phyloP scores from a whole-genome alignment of 225 moss, liverwort and hornwort species.

The Physcomitrellopsis africana region DNA sequence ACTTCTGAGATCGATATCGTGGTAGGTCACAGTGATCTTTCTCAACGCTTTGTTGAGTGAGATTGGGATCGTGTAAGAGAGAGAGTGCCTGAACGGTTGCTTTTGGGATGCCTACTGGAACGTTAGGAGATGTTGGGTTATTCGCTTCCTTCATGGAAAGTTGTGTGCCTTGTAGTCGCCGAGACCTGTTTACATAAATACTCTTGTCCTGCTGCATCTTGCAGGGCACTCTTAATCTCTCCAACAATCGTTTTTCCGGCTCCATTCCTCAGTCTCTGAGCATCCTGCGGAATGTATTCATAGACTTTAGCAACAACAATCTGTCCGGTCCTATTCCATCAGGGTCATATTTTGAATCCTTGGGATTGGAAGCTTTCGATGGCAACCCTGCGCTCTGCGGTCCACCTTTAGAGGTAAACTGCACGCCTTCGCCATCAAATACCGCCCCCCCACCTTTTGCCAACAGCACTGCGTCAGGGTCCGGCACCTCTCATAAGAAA shows the following conservation, averaged over 20 bases:
- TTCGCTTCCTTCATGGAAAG: not conserved
- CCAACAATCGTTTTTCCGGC: constrained; percentile 47
- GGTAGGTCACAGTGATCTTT: not conserved
- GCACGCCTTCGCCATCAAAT: constrained; percentile 24
- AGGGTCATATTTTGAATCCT: constrained; percentile 36
- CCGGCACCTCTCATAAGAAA: not conserved
- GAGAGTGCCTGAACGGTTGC: not conserved
- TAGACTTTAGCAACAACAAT: constrained; percentile 50
- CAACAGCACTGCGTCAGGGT: constrained; percentile 7
- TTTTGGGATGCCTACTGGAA: not conserved
- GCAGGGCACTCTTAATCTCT: constrained; percentile 56
- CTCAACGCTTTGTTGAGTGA: too few relatives aligned
- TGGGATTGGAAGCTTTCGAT: constrained; percentile 41
- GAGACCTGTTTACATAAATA: constrained; percentile 19
- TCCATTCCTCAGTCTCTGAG: constrained; percentile 44
- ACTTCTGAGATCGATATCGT: not conserved
- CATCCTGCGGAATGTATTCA: constrained; percentile 31
- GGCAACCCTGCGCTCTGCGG: constrained; percentile 57
- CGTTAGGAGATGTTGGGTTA: constrained; percentile 9
- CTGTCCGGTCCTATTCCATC: constrained; percentile 51
- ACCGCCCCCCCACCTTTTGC: not conserved
- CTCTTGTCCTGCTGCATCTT: constrained; percentile 14
- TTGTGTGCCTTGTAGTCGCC: not conserved
- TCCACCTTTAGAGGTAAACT: constrained; percentile 27
- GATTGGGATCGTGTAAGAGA: not conserved